Base-by-base conservation (phyloP, 805 yeast genomes). In the Metschnikowia bowlesiae region DNA sequence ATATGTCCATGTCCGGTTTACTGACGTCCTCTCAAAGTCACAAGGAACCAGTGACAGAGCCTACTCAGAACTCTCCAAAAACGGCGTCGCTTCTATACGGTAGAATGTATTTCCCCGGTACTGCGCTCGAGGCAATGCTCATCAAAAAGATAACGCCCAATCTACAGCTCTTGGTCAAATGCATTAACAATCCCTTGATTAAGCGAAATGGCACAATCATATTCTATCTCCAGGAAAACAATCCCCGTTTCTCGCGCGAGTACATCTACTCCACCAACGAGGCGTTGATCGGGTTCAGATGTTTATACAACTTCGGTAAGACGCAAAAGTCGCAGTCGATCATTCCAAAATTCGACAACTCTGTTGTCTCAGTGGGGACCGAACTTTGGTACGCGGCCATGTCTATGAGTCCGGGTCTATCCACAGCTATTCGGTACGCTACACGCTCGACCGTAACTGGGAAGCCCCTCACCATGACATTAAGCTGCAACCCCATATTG, bases 331-430 rank as follows among this genome's bases (percentile, higher is more conserved):
- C 29, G 38, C 54, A 45, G 39, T 37, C 32, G 10, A 36, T 47
- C 40, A 43, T 69, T 2, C 74, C 75, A 32, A 70, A 69, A 22
- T 71, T 81, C 58, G 83, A 80, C 59, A 81, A 81, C 51, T 83
- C 94, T 11, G 82, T 82, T 40, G 76, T 83, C 0, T 82, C 90
- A 0, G 57, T 88, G 0, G 99, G 99, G 0, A 80, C 86, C 8
- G 99, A 94, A 68, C 55, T 89, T 4, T 94, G 96, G 92, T 87
- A 86, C 58, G 96, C 96, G 1, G 81, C 89, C 0, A 66, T 78
- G 41, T 85, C 87, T 42, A 85, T 89, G 78, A 84, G 92, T 52
- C 97, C 97, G 0, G 98, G 97, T 0, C 64, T 91, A 16, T 88
- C 96, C 0, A 81, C 95, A 1, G 92, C 96, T 0, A 65, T 89